Evolutionary conservation across 75 land plant genomes (phyloP).

Genomic region (Cunninghamia lanceolata): DNA sequence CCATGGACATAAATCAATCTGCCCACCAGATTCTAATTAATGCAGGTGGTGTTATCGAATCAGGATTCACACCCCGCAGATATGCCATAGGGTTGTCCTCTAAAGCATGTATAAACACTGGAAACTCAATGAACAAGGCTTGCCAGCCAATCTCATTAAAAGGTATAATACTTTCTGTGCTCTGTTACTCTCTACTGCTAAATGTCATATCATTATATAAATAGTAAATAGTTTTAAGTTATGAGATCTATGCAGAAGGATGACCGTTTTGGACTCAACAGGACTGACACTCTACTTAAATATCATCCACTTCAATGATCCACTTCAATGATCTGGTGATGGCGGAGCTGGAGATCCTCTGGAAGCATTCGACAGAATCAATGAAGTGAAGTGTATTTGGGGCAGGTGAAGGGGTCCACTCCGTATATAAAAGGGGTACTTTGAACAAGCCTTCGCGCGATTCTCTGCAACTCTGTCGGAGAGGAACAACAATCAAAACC

Average conservation of each 20-base stretch:
- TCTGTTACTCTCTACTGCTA: not conserved
- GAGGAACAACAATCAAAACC: not conserved
- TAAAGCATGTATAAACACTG: not conserved
- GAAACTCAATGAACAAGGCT: slow-evolving; percentile 27
- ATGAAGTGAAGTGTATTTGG: slow-evolving; percentile 87
- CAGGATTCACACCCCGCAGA: not conserved
- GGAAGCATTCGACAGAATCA: slow-evolving; percentile 72
- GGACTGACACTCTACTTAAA: slow-evolving; percentile 31
- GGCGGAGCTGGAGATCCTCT: slow-evolving; percentile 51
- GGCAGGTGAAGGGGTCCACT: slow-evolving; percentile 25
- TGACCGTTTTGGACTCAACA: slow-evolving; percentile 40
- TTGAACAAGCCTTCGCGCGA: slow-evolving; percentile 5
- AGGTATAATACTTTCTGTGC: slow-evolving; percentile 35
- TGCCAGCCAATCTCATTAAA: slow-evolving; percentile 41
- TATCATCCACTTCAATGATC: slow-evolving; percentile 34
- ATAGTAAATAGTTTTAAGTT: not conserved
- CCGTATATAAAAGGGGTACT: slow-evolving; percentile 14
- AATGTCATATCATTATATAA: not conserved
- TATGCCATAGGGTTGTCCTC: too few species aligned
- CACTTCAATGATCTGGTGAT: slow-evolving; percentile 21
- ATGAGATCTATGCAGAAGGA: slow-evolving; percentile 30
- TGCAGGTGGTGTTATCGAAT: not conserved
- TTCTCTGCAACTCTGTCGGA: not conserved
- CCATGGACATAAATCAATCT: slow-evolving; percentile 14
- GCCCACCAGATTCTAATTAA: not conserved